Percentiles rank a stretch among this genome's conserved stretches.
These are phyloP conservation scores for Cladosporium sp. DNA, from an alignment of 2,329 filamentous ascomycete species.

Conservation along the genomic window DNA sequence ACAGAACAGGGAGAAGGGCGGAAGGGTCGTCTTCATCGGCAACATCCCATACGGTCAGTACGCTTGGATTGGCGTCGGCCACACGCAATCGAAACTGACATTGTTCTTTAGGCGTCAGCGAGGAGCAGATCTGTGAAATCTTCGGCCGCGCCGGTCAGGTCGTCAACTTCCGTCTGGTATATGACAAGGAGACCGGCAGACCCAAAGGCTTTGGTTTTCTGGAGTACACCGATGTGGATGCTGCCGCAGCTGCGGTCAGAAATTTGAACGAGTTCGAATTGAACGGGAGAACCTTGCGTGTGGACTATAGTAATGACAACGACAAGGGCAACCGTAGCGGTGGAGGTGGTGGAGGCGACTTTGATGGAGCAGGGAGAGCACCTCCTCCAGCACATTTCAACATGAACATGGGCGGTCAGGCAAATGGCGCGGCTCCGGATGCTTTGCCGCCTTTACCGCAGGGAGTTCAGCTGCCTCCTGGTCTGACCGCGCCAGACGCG, in stretches of 20 bases:
- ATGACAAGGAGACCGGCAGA: slow-evolving; percentile 88
- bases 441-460: slow-evolving; percentile 73
- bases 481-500: slow-evolving; percentile 78
- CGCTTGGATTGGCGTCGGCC: not conserved
- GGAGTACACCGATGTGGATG: slow-evolving; percentile 88
- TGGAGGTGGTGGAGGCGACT: slow-evolving; percentile 12
- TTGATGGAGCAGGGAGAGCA: slow-evolving; percentile 25
- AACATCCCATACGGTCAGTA: slow-evolving; percentile 73
- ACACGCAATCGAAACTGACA: slow-evolving; percentile 11
- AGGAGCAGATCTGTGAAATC: slow-evolving; percentile 92
- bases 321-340: slow-evolving; percentile 37
- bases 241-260: slow-evolving; percentile 86
- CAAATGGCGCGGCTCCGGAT: slow-evolving; percentile 22
- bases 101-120: slow-evolving; percentile 67
- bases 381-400: slow-evolving; percentile 41
- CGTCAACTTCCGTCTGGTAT: slow-evolving; percentile 84
- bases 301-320: slow-evolving; percentile 94
- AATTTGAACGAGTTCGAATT: slow-evolving; percentile 95
- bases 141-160: slow-evolving; percentile 88
- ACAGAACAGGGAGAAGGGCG: slow-evolving; percentile 57
- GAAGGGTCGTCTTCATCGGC: slow-evolving; percentile 75
- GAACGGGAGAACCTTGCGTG: slow-evolving; percentile 87
- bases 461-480: slow-evolving; percentile 75
- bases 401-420: slow-evolving; percentile 23
- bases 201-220: slow-evolving; percentile 97